Percentiles rank a stretch among this genome's conserved stretches.
These are phyloP conservation scores for Fusarium torulosum DNA, from an alignment of 2,329 filamentous ascomycete genomes.

Conservation along the genomic window DNA sequence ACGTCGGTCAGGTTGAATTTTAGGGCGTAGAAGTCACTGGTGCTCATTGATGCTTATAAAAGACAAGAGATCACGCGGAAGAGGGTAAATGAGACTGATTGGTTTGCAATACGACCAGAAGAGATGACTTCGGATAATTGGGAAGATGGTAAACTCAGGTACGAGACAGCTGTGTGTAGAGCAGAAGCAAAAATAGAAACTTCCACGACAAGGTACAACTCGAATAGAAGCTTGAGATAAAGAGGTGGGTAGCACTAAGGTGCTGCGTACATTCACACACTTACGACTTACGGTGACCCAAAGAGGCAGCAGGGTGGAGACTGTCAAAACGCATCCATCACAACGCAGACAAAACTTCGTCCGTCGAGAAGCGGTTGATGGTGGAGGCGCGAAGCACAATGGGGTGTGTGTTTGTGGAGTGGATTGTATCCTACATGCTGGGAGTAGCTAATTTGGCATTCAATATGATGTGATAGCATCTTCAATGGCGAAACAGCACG, in stretches of 20 bases:
- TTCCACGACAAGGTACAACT: slow-evolving; percentile 29
- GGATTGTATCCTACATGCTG: background rate
- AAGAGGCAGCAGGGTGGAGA: slow-evolving; percentile 40
- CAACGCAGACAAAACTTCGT: slow-evolving; percentile 25
- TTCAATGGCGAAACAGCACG: slow-evolving; percentile 21
- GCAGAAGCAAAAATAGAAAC: slow-evolving; percentile 43
- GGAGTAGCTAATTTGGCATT: slow-evolving; percentile 2
- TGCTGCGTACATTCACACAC: background rate
- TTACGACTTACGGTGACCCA: slow-evolving; percentile 31
- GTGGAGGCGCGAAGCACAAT: slow-evolving; percentile 3
- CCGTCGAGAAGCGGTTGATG: slow-evolving; percentile 19
- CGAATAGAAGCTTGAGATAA: slow-evolving; percentile 27
- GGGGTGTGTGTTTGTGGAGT: slow-evolving; percentile 10
- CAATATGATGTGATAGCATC: slow-evolving; percentile 24
- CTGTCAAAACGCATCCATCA: slow-evolving; percentile 11
- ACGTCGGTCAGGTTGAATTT: background rate
- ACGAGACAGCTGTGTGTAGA: background rate
- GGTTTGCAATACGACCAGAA: slow-evolving; percentile 20
- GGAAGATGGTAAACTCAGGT: slow-evolving; percentile 1
- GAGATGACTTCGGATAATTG: slow-evolving; percentile 19
- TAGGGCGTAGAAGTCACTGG: background rate
- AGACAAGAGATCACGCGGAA: slow-evolving; percentile 7
- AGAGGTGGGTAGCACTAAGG: slow-evolving; percentile 37
- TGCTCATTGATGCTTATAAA: slow-evolving; percentile 10
- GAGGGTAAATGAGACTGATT: background rate